A percentile compares a stretch with the other conserved stretches of the same genome.
Conservation (phyloP, 306 rosid species). For the Cucumis cinereus region DNA sequence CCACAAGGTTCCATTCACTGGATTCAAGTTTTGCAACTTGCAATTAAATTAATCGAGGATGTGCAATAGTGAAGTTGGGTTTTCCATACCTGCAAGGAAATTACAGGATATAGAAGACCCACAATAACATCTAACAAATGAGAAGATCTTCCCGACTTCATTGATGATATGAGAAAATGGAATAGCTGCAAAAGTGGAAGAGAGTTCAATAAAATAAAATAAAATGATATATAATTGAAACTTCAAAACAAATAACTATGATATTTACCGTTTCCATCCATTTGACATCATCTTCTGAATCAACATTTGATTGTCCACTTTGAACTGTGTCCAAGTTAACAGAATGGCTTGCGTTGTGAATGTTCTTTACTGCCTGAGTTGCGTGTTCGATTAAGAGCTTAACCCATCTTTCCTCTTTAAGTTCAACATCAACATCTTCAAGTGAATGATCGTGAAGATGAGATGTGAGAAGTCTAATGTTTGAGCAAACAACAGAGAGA, state of each 20-base stretch:
- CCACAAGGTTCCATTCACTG: not conserved
- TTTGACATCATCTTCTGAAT: slow-evolving; percentile 76
- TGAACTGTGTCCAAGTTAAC: slow-evolving; percentile 46
- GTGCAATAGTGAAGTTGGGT: slow-evolving; percentile 5
- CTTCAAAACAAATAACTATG: slow-evolving; percentile 3
- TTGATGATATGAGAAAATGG: slow-evolving; percentile 70
- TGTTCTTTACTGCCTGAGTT: slow-evolving; percentile 52
- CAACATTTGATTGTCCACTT: slow-evolving; percentile 54
- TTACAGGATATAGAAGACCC: slow-evolving; percentile 87
- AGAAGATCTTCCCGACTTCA: slow-evolving; percentile 93
- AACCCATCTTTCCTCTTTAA: slow-evolving; percentile 66
- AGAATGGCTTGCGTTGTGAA: slow-evolving; percentile 62
- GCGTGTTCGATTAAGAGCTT: slow-evolving; percentile 45
- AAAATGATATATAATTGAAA: slow-evolving; percentile 8
- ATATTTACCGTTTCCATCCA: slow-evolving; percentile 96
- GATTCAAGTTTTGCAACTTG: not conserved
- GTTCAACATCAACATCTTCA: slow-evolving; percentile 27
- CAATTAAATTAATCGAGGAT: not conserved
- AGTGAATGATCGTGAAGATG: slow-evolving; percentile 26
- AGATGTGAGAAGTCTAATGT: slow-evolving; percentile 66
- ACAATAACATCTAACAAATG: slow-evolving; percentile 69
- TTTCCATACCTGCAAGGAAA: slow-evolving; percentile 75
- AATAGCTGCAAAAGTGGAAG: slow-evolving; percentile 50
- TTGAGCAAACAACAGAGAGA: slow-evolving; percentile 80
- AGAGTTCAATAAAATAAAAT: slow-evolving; percentile 15